Evolutionary conservation across 148 eudicot genomes (phyloP).

Genomic region (Fagopyrum tataricum): DNA sequence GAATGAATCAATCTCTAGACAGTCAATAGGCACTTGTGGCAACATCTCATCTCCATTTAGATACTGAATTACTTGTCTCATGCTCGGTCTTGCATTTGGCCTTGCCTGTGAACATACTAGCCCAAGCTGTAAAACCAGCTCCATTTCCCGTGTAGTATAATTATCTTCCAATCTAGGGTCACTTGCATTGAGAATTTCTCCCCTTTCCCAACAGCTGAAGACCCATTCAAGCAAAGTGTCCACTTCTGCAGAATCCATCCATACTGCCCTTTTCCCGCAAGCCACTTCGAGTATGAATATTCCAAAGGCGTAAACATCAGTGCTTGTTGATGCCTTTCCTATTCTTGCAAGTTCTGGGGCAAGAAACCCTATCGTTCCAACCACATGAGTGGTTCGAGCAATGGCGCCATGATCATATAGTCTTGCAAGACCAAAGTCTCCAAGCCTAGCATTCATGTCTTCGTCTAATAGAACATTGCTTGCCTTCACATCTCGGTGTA

Average conservation of each 20-base stretch:
- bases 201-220: conserved; percentile 14
- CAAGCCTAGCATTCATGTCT: conserved; percentile 20
- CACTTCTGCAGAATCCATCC: not conserved
- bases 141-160: conserved; percentile 11
- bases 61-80: conserved; percentile 19
- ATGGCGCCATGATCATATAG: conserved; percentile 18
- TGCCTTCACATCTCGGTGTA: conserved; percentile 20
- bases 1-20: not conserved
- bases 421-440: conserved; percentile 30
- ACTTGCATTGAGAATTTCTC: conserved; percentile 14
- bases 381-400: conserved; percentile 19
- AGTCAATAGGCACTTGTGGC: conserved; percentile 14
- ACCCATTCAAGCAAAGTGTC: conserved; percentile 22
- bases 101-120: conserved; percentile 20
- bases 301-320: conserved; percentile 24
- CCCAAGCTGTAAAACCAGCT: conserved; percentile 21
- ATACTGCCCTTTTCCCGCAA: conserved; percentile 18
- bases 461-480: conserved; percentile 19
- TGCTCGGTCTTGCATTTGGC: conserved; percentile 22
- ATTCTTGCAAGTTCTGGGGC: conserved; percentile 21
- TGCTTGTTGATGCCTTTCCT: conserved; percentile 18
- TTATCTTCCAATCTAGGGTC: conserved; percentile 20
- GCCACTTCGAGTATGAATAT: conserved; percentile 19
- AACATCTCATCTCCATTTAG: conserved; percentile 12
- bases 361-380: conserved; percentile 24